phyloP scores from a whole-genome alignment of 164 flowering plant genomes.

The Vitis riparia region DNA sequence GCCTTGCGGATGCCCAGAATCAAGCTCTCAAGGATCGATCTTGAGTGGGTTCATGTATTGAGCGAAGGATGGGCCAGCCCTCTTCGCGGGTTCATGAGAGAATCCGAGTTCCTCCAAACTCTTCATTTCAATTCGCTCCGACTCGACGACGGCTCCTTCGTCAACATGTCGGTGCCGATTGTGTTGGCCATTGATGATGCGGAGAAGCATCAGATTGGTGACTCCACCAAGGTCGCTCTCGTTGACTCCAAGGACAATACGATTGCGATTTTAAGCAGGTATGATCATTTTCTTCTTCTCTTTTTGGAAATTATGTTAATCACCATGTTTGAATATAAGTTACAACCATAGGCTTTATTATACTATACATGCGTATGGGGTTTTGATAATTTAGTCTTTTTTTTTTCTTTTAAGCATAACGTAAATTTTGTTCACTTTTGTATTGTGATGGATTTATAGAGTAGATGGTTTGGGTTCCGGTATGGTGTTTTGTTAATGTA shows the following conservation, averaged over 20 bases:
- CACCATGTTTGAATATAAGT: not conserved
- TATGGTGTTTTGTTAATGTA: too few relatives aligned
- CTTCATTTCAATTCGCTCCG: conserved; percentile 94
- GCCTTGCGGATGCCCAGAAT: conserved; percentile 54
- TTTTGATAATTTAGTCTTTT: too few relatives aligned
- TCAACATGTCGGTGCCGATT: conserved; percentile 97
- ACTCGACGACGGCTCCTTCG: conserved; percentile 72
- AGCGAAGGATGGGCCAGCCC: conserved; percentile 87
- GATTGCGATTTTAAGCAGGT: conserved; percentile 77
- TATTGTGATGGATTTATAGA: too few relatives aligned
- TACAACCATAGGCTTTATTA: not conserved
- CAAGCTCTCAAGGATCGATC: conserved; percentile 66
- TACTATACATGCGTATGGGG: too few relatives aligned
- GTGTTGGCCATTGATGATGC: conserved; percentile 83
- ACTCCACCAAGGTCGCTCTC: conserved; percentile 63
- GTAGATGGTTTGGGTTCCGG: too few relatives aligned
- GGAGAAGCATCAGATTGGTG: conserved; percentile 65
- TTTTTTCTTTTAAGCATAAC: too few relatives aligned
- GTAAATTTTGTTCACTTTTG: too few relatives aligned
- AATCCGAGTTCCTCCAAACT: conserved; percentile 99
- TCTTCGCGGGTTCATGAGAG: conserved; percentile 80
- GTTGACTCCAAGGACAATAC: conserved; percentile 49
- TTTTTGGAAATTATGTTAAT: not conserved
- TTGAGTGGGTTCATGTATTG: conserved; percentile 88
- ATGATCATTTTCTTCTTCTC: conserved; percentile 23